A percentile compares a stretch with the other conserved stretches of the same genome.
phyloP scores from a whole-genome alignment of 2,329 filamentous ascomycete species.

The Raffaelea arxii region DNA sequence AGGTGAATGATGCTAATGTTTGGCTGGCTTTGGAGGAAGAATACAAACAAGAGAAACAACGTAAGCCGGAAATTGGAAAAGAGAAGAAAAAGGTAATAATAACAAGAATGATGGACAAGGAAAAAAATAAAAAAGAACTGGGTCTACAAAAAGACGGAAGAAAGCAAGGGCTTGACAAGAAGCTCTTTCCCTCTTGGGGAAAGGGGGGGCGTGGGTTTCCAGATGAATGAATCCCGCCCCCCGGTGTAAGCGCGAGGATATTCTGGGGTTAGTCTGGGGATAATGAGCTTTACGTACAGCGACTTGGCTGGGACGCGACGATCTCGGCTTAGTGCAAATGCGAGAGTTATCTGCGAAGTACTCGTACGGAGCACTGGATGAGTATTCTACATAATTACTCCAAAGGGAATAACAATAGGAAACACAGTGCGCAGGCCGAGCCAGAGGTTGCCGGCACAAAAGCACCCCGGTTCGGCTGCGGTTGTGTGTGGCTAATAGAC shows the following conservation, averaged over 20 bases:
- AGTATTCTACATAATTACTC: no score
- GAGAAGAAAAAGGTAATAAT: neutral
- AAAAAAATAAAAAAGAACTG: neutral
- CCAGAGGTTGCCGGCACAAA: slow-evolving; percentile 5
- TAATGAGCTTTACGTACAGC: no score
- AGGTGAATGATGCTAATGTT: neutral
- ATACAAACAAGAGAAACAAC: neutral
- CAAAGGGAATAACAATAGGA: neutral
- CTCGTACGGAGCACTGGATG: no score
- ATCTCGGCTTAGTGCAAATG: no score
- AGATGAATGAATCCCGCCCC: no score
- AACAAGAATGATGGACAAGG: neutral
- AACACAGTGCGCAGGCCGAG: slow-evolving; percentile 7
- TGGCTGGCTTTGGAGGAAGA: neutral
- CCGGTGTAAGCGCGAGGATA: slow-evolving; percentile 6
- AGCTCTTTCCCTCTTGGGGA: neutral
- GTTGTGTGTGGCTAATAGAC: neutral
- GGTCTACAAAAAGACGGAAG: neutral
- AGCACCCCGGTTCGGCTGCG: slow-evolving; percentile 2
- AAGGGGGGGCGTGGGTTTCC: no score
- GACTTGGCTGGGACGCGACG: no score
- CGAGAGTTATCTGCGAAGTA: no score
- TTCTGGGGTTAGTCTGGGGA: slow-evolving; percentile 7
- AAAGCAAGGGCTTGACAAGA: neutral
- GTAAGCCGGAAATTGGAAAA: neutral